Base-by-base conservation (phyloP, 768 basidiomycete species). In the Rhodotorula diobovata region DNA sequence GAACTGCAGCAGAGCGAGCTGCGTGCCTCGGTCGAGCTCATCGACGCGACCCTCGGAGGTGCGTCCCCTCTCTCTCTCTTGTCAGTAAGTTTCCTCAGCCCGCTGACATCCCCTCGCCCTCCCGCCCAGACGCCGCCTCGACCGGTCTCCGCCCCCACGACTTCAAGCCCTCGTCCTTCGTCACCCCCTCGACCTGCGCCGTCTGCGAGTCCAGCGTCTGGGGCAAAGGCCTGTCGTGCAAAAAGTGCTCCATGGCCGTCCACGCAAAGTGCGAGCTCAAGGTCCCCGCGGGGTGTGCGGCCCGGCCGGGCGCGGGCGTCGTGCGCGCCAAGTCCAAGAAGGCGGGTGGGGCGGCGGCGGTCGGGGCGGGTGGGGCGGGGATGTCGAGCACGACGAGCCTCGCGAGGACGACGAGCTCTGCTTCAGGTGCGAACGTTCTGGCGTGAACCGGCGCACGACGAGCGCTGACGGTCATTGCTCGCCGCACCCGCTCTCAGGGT, bases 211-310 rank as follows among this genome's bases (percentile, higher is more conserved):
- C 46, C 16, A 46, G 55, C 32, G 63, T 75, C 7, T 75, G 74
- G 74, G 74, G 74, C 7, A 75, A 72, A 25, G 74, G 70, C 1
- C 9, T 72, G 9, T n/a, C 32, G 18, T 75, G 74, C 62, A 50
- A 56, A 34, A 66, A 59, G 45, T 75, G 74, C 45, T 7, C 15
- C 10, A 62, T 66, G 50, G 67, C 66, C 1, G 62, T 54, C 21
- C 70, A 71, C 28, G 34, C 58, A 0, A 75, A 75, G 48, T 75
- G 73, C 53, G 73, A 75, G 57, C n/a, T 71, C 8, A 75, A 74
- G 55, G 72, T 71, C 2, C 70, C 74, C 2, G 67, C 70, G 2
- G 70, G 74, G 2, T 75, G 70, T 20, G 32, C 50, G 0, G 51
- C 61, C 0, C 30, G 59, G n/a, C 55, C 63, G 0, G 70, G 60